A percentile compares a stretch with the other conserved stretches of the same genome.
phyloP scores from a whole-genome alignment of 2,329 filamentous ascomycete genomes.

The Tolypocladium endophyticum region DNA sequence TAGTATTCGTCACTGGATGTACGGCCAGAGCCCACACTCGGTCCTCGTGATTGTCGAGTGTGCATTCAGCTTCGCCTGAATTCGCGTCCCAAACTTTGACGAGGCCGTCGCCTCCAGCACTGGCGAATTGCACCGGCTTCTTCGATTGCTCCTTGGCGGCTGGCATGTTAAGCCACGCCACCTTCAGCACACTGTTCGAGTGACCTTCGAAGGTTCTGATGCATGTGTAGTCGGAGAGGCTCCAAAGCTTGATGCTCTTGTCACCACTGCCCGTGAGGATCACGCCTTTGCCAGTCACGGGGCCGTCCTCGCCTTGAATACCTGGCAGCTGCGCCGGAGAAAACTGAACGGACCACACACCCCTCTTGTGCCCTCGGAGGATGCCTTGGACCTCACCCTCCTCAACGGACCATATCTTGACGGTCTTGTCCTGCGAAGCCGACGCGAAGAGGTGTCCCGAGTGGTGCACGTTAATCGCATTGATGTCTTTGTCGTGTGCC shows the following conservation, averaged over 20 bases:
- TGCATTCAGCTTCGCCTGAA: constrained; percentile 74
- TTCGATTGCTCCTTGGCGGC: constrained; percentile 39
- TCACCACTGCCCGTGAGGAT: constrained; percentile 88
- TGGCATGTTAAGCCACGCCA: constrained; percentile 66
- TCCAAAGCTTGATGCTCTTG: constrained; percentile 95
- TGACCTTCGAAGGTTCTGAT: constrained; percentile 92
- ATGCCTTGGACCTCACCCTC: constrained; percentile 88
- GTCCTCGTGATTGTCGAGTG: constrained; percentile 93
- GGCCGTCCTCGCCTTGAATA: constrained; percentile 60
- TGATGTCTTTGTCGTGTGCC: constrained; percentile 98
- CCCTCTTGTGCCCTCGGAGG: constrained; percentile 81
- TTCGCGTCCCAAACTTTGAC: constrained; percentile 95
- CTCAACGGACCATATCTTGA: constrained; percentile 91
- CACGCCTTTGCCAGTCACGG: constrained; percentile 68
- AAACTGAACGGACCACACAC: constrained; percentile 93
- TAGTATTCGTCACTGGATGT: constrained; percentile 55
- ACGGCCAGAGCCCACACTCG: constrained; percentile 84
- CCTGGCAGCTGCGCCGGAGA: constrained; percentile 67
- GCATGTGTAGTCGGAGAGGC: constrained; percentile 81
- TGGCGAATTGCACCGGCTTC: constrained; percentile 62
- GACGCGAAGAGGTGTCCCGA: constrained; percentile 78
- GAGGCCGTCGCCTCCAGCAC: constrained; percentile 84
- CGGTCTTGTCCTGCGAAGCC: constrained; percentile 89
- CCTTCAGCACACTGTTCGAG: constrained; percentile 89
- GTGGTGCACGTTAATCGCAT: constrained; percentile 75